Evolutionary conservation across 2,329 filamentous ascomycete species (phyloP).

Genomic region (Triangularia verruculosa): DNA sequence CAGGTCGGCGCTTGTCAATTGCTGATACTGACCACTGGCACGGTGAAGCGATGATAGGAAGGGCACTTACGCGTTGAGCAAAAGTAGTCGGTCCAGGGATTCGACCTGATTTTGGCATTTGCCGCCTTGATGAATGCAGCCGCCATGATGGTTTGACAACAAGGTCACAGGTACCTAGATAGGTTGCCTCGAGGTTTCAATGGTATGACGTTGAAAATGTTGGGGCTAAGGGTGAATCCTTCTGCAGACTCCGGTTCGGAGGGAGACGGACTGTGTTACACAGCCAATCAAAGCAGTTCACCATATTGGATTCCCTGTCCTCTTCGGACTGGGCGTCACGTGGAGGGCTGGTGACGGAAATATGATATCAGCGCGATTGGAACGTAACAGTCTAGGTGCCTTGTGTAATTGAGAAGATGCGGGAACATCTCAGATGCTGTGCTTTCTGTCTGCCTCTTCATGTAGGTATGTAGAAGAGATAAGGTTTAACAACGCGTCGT

Average conservation of each 20-base stretch:
- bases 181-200: not conserved
- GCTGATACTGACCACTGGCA: not conserved
- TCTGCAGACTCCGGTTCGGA: not conserved
- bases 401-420: too few species aligned
- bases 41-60: too few species aligned
- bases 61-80: conserved; percentile 83
- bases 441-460: too few species aligned
- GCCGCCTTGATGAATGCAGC: conserved; percentile 73
- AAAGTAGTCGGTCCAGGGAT: conserved; percentile 73
- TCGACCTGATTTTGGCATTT: conserved; percentile 81
- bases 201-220: not conserved
- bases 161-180: too few species aligned
- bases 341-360: not conserved
- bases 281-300: not conserved
- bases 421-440: too few species aligned
- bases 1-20: not conserved
- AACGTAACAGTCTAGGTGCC: too few species aligned
- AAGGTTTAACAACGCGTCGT: not conserved
- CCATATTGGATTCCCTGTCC: not conserved
- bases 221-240: not conserved
- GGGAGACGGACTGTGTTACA: not conserved
- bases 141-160: conserved; percentile 33
- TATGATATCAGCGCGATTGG: not conserved
- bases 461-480: too few species aligned
- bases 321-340: not conserved